Evolutionary conservation across 2,329 filamentous ascomycete species (phyloP).

Genomic region (Colletotrichum gigasporum): DNA sequence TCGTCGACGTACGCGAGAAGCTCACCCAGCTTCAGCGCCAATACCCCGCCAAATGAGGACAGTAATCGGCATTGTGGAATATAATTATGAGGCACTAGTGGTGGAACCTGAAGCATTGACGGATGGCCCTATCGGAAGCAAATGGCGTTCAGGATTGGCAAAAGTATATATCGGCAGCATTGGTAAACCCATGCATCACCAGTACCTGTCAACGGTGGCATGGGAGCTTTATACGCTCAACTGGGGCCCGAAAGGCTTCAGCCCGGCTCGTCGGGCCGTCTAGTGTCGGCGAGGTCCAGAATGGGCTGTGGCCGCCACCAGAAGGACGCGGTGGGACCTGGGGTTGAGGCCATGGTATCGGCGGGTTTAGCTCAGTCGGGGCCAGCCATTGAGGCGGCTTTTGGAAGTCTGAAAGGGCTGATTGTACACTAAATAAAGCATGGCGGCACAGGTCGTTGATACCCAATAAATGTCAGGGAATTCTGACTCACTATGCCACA

Average conservation of each 20-base stretch:
- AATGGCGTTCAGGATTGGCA: constrained; percentile 25
- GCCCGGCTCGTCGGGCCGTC: neutral
- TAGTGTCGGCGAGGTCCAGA: too few relatives aligned
- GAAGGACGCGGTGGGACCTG: too few relatives aligned
- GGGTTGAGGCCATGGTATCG: too few relatives aligned
- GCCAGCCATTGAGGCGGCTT: too few relatives aligned
- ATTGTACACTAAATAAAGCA: neutral
- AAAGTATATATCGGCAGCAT: constrained; percentile 21
- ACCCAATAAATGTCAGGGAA: constrained; percentile 19
- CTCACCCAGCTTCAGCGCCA: constrained; percentile 36
- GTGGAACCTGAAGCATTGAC: neutral
- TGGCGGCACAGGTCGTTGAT: constrained; percentile 16
- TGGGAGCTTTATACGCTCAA: too few relatives aligned
- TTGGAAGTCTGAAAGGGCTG: too few relatives aligned
- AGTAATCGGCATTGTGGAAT: constrained; percentile 12
- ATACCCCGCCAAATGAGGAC: constrained; percentile 39
- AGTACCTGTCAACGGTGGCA: neutral
- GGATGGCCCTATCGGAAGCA: neutral
- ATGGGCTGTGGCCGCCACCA: too few relatives aligned
- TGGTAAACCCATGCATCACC: neutral
- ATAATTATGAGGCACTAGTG: neutral
- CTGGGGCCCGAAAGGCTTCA: neutral
- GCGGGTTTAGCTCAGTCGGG: too few relatives aligned
- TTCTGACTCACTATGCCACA: neutral
- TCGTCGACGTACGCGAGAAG: constrained; percentile 35